Evolutionary conservation across 2,329 filamentous ascomycete species (phyloP), one percentile per base, ranked within the genome.

Genomic region (Exophiala alcalophila): DNA sequence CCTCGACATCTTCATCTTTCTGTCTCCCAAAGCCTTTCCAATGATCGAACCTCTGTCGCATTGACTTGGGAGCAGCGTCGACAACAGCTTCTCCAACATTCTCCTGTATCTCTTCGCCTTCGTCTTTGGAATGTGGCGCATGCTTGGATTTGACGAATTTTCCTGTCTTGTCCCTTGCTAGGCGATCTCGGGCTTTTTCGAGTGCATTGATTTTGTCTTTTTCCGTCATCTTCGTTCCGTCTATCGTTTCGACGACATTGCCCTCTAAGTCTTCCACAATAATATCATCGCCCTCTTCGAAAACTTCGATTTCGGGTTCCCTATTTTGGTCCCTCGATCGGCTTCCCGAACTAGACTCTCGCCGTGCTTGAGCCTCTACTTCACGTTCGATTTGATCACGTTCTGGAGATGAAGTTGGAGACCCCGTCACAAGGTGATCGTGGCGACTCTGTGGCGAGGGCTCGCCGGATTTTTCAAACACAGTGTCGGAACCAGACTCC

Each of bases 191-290:
- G 52, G 76, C 71, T 8, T 66, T 60, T 36, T 66, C 53, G 10
- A 71, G 84, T 29, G 79, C 74, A 56, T 79, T 77, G 34, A 77
- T 67, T 31, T 81, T 65, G 53, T 87, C 76, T n/a, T 77, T 74
- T 4, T 77, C 73, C 31, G 63, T 65, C 49, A 70, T 59, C 23
- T 67, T 55, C 11, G 53, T 60, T 8, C 62, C 73, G 28, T 77
- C 65, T 52, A 82, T 73, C 0, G 86, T 78, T 12, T 78, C 78
- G 4, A 96, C 62, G 2, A 96, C 90, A 40, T 96, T 90, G 5
- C 91, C 91, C 44, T 95, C 84, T 50, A 82, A 73, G 56, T 94
- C 85, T 64, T 97, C 91, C 42, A 94, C 80, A 5, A 96, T 69
- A 26, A 92, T 76, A 15, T 94, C 66, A 39, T 82, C 63, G 1